Evolutionary conservation across 1,139 yeast genomes (phyloP), one percentile per base, ranked within the genome.

Genomic region (Zygoascus hellenicus): DNA sequence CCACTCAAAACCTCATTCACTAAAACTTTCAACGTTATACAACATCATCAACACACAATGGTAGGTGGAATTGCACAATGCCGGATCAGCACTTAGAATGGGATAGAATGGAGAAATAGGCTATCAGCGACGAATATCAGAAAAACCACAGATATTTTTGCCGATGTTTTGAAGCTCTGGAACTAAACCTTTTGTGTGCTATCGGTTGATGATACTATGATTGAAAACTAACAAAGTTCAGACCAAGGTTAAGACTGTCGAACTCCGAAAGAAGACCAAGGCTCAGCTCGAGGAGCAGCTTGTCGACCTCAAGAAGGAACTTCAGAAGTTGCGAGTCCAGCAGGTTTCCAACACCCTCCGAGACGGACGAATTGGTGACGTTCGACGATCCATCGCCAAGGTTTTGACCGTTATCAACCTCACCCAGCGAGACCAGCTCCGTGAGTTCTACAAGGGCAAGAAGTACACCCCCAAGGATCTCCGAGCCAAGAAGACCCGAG

Each of bases 401-500:
- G 95, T 90, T 67, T 85, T 92, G 76, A 94, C 98, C 64, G 78
- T 90, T 76, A 88, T 92, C 78, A 90, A 87, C 92, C 81, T 82
- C 68, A 88, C 86, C 80, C 96, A 89, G 79, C 90, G 98, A 78
- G 90, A 84, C 62, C 83, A 85, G 65, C 96, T 88, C 72, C 87
- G 87, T 76, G 95, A 85, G 71, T 84, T 86, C 81, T 90, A 89
- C 92, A 58, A 62, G 62, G 95, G 90, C 77, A 89, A 89, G 83
- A 90, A 89, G 79, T 86, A 82, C 83, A 80, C 83, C 74, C 98
- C 98, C 80, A 90, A 90, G 81, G 97, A 90, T 74, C 83, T 92
- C 77, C 92, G 97, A 80, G 96, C 88, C 69, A 92, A 92, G 90
- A 87, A 92, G 85, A 92, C 98, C 77, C 92, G 97, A 83, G 97